Base-by-base conservation (phyloP, 1,139 yeast genomes). In the Geotrichum macrosporum region DNA sequence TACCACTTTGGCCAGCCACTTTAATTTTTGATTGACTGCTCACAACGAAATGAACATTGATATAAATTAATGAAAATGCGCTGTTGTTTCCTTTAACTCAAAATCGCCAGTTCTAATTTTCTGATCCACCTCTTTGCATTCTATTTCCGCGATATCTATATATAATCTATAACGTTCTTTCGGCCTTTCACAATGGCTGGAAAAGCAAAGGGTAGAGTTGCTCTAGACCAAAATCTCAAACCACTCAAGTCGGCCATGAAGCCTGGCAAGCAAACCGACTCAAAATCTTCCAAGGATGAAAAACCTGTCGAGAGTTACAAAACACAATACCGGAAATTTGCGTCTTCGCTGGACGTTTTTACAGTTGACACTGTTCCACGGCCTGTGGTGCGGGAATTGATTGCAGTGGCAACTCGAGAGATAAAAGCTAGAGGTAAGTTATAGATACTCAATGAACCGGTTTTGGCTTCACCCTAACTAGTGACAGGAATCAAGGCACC, bases 341-440 rank as follows among this genome's bases (percentile, higher is more conserved):
- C 55, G 35, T 55, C 59, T 53, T 52, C 62, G 4, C 59, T 57
- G 35, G 55, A 55, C 30, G 60, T 60, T 13, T 62, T 55, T 45
- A 40, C 42, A 13, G 50, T 53, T 43, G 46, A 54, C 19, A 54
- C 52, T 12, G 43, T 62, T 3, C 65, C 66, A 6, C 55, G 65
- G 16, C 61, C 62, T 1, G 55, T 60, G 18, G 53, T 60, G 9
- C 53, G 55, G 20, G 64, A 60, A 36, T 50, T 61, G 24, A 48
- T 66, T 66, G 56, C 54, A 52, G 46, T 57, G 36, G 51, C 61
- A 48, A 47, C 69, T 43, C 41, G 55, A 40, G 66, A 60, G 45
- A 54, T 61, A 44, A 63, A 65, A 44, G 62, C 62, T 4, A 54
- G 66, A 49, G 67, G 65, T 59, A 46, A 27, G 63, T 52, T n/a